Base-by-base conservation (phyloP, 306 rosid genomes). In the Glycine soja region DNA sequence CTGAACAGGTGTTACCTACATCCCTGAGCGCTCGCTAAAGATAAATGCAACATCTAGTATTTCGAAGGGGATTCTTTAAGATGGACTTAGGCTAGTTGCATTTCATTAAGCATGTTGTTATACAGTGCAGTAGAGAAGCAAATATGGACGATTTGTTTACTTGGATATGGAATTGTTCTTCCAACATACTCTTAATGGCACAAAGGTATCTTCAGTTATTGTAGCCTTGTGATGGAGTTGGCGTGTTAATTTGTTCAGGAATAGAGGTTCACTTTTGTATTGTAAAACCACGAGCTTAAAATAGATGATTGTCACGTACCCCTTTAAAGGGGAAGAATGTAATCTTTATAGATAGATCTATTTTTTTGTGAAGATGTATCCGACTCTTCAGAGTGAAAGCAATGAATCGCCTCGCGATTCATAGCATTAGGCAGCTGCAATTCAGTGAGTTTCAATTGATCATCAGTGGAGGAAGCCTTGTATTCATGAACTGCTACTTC, bases 41-140 rank as follows among this genome's bases (percentile, higher is more conserved):
- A 93, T 95, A 69, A 91, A 93, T 72, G 97, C 99, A 72, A 95
- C 97, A 67, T 93, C 99, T 77, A 90, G 99, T 91, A 90, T 95
- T 83, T 93, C 97, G 58, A 89, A 92, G 7, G 98, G 90, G 75
- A 92, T 95, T 80, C 10, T 88, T 48, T 95, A 88, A 77, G 79
- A 65, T 32, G 48, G 73, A 56, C 68, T 10, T 4, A 7, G 66
- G 40, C 54, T 54, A 85, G 77, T 85, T 76, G 83, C 76, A 64
- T 79, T 81, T 75, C 15, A 48, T 77, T 30, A 14, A 24, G 43
- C 79, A 72, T 24, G 30, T 24, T 64, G 70, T 72, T 30, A n/a
- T 62, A 53, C 48, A 56, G 70, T 46, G 57, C 77, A 67, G 16
- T 13, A 15, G 30, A 24, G 84, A 76, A 59, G 79, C 75, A 87